Base-by-base conservation (phyloP, 306 rosid genomes). In the Coriaria nepalensis region DNA sequence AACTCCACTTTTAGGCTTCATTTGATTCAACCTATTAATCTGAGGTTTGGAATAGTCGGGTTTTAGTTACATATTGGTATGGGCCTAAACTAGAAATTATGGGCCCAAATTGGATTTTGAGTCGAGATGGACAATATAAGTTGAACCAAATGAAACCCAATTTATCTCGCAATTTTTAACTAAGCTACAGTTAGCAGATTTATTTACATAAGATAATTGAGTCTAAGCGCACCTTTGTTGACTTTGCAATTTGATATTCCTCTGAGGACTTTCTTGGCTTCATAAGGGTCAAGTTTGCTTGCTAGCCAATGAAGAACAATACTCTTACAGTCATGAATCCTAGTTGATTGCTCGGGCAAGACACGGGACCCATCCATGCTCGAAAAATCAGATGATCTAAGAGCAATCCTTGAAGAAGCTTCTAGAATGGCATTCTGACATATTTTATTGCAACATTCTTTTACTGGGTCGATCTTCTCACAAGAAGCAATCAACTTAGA, bases 381-480 rank as follows among this genome's bases (percentile, higher is more conserved):
- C 73, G 77, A 67, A 73, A 73, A 40, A 59, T 75, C 79, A 33
- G 95, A 79, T 60, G 76, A 68, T 71, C 75, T 77, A 39, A 74
- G 66, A 12, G 95, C 80, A 65, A 90, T 66, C 50, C 63, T 61
- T 4, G 78, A 81, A 49, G 98, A 87, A 52, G 98, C 95, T 71
- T 90, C 98, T 53, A 57, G 65, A 64, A 90, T 82, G 55, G 98
- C 94, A 73, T 73, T 74, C 70, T 85, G 94, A 59, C 98, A 90
- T 46, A 60, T 57, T 51, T 78, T 85, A 33, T 71, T 68, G 43
- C 94, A 85, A 57, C 98, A 90, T 69, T 90, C 98, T 57, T 74
- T 84, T 54, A 90, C 95, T 35, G 79, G 95, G 56, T 90, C 85
- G 40, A 90, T 75, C 64, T 77, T 72, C 68, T 68, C 74, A 63